Evolutionary conservation across 148 eudicot species (phyloP), one percentile per base, ranked within the genome.

Genomic region (Fallopia convolvulus): DNA sequence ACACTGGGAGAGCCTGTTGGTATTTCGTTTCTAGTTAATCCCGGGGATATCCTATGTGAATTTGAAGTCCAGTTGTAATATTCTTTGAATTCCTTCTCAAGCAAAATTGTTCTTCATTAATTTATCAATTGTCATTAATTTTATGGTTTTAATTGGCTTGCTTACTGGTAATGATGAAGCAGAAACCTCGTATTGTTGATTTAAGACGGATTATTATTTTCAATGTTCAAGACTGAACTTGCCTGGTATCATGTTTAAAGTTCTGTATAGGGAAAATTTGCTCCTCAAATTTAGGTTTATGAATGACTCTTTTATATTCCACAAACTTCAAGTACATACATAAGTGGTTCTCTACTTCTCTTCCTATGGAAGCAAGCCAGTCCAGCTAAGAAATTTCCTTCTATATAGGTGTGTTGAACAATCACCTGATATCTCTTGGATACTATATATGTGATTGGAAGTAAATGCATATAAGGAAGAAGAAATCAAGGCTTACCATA

Each of bases 11-110:
- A 23, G 33, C 68, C 68, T 26, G 68, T 61, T 26, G 68, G 68
- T 61, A 10, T 10, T 61, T 12, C 50, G 0, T 61, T 55, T 61
- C 15, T 36, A 39, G 44, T 68, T 39, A 63, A 4, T 17, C 39
- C 39, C 30, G 42, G 44, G 72, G 39, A 68, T 68, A 42, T n/a
- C 42, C 9, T 39, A 18, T 36, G 42, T 68, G 72, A 68, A 68
- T 36, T 66, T 8, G 15, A 17, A 68, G 44, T 42, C 72, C 46
- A 15, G 44, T 68, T 68, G 72, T 68, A 68, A 68, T 68, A 68
- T 68, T 68, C 72, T 68, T 68, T 68, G 72, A 68, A 68, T n/a
- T 42, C 71, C 72, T 33, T 66, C 1, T 17, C 72, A 36, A 46
- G 44, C 46, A 68, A 68, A 36, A 17, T 14, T 66, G 72, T 13